phyloP scores from a whole-genome alignment of 1,139 yeast genomes.

The Geotrichum reessii region DNA sequence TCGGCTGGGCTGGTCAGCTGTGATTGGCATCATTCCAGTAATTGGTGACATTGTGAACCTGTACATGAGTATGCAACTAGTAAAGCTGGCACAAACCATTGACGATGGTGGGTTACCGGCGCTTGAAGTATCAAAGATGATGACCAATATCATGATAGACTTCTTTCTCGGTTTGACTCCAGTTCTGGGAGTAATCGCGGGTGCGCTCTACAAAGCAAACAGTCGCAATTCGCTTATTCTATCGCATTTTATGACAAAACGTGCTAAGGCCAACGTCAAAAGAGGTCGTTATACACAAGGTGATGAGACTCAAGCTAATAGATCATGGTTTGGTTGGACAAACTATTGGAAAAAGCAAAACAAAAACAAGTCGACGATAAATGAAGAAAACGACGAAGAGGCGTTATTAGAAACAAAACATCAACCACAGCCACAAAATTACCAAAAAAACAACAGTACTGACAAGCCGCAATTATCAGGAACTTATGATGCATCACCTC shows the following conservation, averaged over 20 bases:
- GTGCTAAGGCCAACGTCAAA: constrained; percentile 14
- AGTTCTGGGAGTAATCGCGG: constrained; percentile 62
- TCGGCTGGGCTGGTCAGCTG: constrained; percentile 66
- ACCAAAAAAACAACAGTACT: background rate
- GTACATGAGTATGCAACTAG: constrained; percentile 46
- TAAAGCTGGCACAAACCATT: constrained; percentile 48
- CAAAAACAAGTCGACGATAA: background rate
- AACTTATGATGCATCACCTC: background rate
- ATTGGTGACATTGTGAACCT: constrained; percentile 53
- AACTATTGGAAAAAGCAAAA: constrained; percentile 1
- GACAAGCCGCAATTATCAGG: background rate
- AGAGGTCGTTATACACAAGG: constrained; percentile 8
- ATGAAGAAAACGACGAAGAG: background rate
- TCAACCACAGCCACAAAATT: background rate
- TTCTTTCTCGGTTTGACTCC: constrained; percentile 69
- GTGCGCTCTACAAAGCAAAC: constrained; percentile 66
- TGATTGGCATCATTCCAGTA: constrained; percentile 63
- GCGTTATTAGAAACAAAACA: background rate
- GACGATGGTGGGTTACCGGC: constrained; percentile 60
- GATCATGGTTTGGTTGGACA: constrained; percentile 13
- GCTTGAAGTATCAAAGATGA: constrained; percentile 47
- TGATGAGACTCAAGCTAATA: background rate
- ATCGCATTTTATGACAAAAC: constrained; percentile 35
- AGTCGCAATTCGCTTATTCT: constrained; percentile 63
- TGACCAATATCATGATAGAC: constrained; percentile 57